These are phyloP conservation scores for Candida piceae DNA, from an alignment of 805 yeast species.

Conservation along the genomic window DNA sequence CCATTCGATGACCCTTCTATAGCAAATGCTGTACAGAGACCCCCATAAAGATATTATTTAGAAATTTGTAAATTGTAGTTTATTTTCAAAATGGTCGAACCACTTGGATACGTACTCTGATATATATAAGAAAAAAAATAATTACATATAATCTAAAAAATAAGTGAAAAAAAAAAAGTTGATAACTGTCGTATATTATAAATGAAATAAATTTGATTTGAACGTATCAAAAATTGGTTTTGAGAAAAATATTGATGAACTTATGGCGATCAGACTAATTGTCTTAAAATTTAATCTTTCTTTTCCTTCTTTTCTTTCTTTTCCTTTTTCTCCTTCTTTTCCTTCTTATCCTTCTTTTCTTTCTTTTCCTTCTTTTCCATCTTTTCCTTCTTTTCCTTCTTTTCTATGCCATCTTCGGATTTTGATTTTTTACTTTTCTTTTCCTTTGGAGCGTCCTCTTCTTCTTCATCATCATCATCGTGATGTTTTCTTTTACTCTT, in stretches of 20 bases:
- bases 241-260: too few species aligned
- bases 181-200: too few species aligned
- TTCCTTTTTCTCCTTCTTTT: background rate
- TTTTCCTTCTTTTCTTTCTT: background rate
- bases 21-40: constrained; percentile 1
- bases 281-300: background rate
- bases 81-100: too few species aligned
- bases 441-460: constrained; percentile 27
- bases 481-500: constrained; percentile 22
- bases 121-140: background rate
- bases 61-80: too few species aligned
- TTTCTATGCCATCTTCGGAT: constrained; percentile 9
- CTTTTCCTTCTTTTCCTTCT: constrained; percentile 13
- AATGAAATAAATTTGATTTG: too few species aligned
- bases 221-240: too few species aligned
- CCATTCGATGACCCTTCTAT: constrained; percentile 3
- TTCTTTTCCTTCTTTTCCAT: constrained; percentile 4
- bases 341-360: constrained; percentile 3
- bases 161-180: too few species aligned
- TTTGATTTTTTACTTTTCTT: constrained; percentile 14
- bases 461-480: constrained; percentile 21
- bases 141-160: background rate
- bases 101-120: too few species aligned
- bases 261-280: too few species aligned
- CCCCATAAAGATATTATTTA: constrained; percentile 1